Evolutionary conservation across 257 asterid genomes (phyloP), one percentile per base, ranked within the genome.

Genomic region (Gentiana straminea): DNA sequence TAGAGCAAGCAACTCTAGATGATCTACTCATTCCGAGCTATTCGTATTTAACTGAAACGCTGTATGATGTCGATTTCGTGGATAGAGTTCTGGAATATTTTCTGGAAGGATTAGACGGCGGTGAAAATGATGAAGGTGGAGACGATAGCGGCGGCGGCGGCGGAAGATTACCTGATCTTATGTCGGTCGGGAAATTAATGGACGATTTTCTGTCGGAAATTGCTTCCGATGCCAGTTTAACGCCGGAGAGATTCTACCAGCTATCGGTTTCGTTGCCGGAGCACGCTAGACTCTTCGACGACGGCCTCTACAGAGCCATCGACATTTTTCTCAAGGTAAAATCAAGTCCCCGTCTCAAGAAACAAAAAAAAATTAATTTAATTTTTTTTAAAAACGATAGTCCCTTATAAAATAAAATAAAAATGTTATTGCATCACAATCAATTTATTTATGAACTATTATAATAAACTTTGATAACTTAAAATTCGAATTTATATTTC

Each of bases 11-110:
- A 8, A 78, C 84, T 7, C 63, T 90, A 51, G 97, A 90, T 61
- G 96, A 90, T 75, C 76, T 90, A 36, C 66, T 90, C 35, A 79
- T 90, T 64, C 97, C 97, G 52, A 90, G 97, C 70, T 90, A 84
- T 69, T 90, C 97, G 3, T 86, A 86, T 72, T 67, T 86, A 78
- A 86, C 74, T 13, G 97, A 90, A 47, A 90, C 97, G 35, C 50
- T 90, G 54, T 90, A 90, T 59, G 97, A 90, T 43, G 94, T 90
- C 15, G 91, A 86, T 35, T 86, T 94, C 51, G 94, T 86, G 50
- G 94, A 82, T 74, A 80, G 94, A 68, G 86, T 90, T 69, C 61
- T 90, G 66, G 74, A 67, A 4, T 73, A 68, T 55, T 90, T 84
- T 59, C 76, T 86, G 0, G 60, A 70, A 35, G 85, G 73, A 55